These are phyloP conservation scores for Ascocoryne sarcoides DNA, from an alignment of 2,329 filamentous ascomycete species.

Conservation along the genomic window DNA sequence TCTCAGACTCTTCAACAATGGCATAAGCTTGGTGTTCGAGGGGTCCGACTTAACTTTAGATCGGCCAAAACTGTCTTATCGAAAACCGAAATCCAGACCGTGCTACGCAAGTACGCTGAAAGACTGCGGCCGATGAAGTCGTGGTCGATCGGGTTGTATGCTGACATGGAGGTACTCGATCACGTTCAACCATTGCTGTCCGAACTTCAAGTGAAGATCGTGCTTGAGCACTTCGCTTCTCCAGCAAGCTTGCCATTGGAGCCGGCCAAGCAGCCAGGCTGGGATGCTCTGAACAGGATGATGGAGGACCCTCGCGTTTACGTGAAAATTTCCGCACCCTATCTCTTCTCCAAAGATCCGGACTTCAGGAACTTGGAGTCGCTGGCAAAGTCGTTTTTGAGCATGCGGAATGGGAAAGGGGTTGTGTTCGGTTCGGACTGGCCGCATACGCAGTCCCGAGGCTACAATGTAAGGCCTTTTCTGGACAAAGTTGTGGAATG, in stretches of 20 bases:
- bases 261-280: constrained; percentile 3
- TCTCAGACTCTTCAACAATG: constrained; percentile 38
- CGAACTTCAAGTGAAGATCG: constrained; percentile 6
- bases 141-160: constrained; percentile 8
- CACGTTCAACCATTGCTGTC: constrained; percentile 8
- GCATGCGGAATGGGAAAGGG: constrained; percentile 31
- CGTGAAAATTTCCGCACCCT: constrained; percentile 39
- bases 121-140: constrained; percentile 33
- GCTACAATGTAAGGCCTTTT: constrained; percentile 45
- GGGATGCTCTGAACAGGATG: constrained; percentile 6
- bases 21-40: constrained; percentile 49
- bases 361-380: constrained; percentile 37
- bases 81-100: constrained; percentile 15
- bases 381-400: constrained; percentile 41
- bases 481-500: constrained; percentile 44
- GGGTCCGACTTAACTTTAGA: constrained; percentile 50
- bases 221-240: constrained; percentile 8
- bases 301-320: constrained; percentile 24
- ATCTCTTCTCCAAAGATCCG: constrained; percentile 41
- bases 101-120: constrained; percentile 37
- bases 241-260: constrained; percentile 5
- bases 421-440: constrained; percentile 53
- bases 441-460: constrained; percentile 55
- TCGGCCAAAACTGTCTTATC: constrained; percentile 34
- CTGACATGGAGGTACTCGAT: constrained; percentile 9